Conservation (phyloP, 2,329 filamentous ascomycete genomes). For the Ophiostoma quercus region DNA sequence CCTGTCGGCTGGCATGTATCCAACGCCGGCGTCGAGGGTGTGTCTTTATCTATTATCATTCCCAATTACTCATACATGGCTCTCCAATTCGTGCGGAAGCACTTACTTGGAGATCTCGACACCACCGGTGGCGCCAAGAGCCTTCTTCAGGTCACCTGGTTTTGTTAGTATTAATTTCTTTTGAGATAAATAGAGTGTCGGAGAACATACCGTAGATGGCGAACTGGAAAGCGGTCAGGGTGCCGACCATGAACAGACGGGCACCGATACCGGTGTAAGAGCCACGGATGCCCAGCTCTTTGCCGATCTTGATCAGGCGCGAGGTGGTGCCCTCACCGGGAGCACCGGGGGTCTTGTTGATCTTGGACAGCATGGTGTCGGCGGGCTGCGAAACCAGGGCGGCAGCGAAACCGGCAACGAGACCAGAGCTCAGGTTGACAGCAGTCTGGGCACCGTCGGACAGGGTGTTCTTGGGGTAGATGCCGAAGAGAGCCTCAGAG, state of each 20-base stretch:
- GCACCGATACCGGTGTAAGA: slow-evolving; percentile 71
- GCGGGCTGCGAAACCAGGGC: slow-evolving; percentile 76
- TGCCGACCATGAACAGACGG: slow-evolving; percentile 52
- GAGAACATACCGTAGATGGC: slow-evolving; percentile 63
- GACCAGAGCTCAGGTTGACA: slow-evolving; percentile 54
- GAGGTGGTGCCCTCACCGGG: slow-evolving; percentile 71
- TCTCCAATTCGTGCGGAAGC: background rate
- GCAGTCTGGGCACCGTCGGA: slow-evolving; percentile 61
- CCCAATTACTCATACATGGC: slow-evolving; percentile 9
- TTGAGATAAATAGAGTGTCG: background rate
- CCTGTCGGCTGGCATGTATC: background rate
- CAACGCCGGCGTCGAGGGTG: background rate
- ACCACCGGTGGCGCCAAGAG: slow-evolving; percentile 66
- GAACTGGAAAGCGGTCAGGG: slow-evolving; percentile 68
- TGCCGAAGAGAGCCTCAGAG: slow-evolving; percentile 59
- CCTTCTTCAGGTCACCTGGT: slow-evolving; percentile 56
- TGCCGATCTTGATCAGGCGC: slow-evolving; percentile 74
- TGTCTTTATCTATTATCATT: slow-evolving; percentile 12
- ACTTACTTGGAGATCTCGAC: slow-evolving; percentile 59
- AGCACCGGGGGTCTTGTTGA: slow-evolving; percentile 80
- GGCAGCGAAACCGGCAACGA: slow-evolving; percentile 65
- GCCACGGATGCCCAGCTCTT: slow-evolving; percentile 69
- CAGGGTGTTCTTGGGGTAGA: slow-evolving; percentile 61
- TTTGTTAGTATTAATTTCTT: background rate
- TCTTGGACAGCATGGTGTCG: slow-evolving; percentile 82